These are phyloP conservation scores for Amanita jacksonii DNA, from an alignment of 768 basidiomycete species.

Conservation along the genomic window DNA sequence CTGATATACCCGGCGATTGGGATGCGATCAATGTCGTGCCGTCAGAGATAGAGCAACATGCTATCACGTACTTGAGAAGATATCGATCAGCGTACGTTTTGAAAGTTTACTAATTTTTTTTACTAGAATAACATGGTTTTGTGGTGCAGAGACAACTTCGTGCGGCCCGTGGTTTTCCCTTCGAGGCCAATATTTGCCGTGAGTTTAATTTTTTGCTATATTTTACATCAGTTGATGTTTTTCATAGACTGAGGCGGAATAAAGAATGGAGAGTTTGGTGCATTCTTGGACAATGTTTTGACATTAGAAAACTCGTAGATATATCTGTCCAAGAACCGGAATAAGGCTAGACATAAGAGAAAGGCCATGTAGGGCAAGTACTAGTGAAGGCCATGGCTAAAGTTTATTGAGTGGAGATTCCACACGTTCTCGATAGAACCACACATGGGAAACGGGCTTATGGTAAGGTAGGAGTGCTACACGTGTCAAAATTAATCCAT, in stretches of 20 bases:
- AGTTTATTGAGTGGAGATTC: background rate
- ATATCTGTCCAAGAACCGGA: slow-evolving; percentile 2
- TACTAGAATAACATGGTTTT: slow-evolving; percentile 11
- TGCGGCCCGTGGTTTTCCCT: slow-evolving; percentile 57
- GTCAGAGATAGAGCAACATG: slow-evolving; percentile 75
- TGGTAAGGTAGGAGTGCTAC: too few relatives aligned
- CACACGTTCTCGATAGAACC: too few relatives aligned
- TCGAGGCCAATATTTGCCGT: slow-evolving; percentile 28
- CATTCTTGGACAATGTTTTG: background rate
- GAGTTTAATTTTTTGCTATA: slow-evolving; percentile 15
- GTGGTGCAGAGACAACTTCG: slow-evolving; percentile 58
- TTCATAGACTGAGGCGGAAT: slow-evolving; percentile 19
- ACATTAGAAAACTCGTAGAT: background rate
- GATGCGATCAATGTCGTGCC: slow-evolving; percentile 71
- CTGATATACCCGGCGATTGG: slow-evolving; percentile 70
- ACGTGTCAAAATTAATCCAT: background rate
- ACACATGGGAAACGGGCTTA: too few relatives aligned
- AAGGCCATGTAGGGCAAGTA: background rate
- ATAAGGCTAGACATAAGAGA: slow-evolving; percentile 2
- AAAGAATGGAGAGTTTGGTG: slow-evolving; percentile 9
- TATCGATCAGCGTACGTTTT: slow-evolving; percentile 79
- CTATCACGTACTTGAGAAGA: slow-evolving; percentile 82
- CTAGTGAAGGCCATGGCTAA: too few relatives aligned
- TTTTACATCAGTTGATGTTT: slow-evolving; percentile 3
- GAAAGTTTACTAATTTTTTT: slow-evolving; percentile 3